Evolutionary conservation across 345 rosid genomes (phyloP), one percentile per base, ranked within the genome.

Genomic region (Eutrema japonicum): DNA sequence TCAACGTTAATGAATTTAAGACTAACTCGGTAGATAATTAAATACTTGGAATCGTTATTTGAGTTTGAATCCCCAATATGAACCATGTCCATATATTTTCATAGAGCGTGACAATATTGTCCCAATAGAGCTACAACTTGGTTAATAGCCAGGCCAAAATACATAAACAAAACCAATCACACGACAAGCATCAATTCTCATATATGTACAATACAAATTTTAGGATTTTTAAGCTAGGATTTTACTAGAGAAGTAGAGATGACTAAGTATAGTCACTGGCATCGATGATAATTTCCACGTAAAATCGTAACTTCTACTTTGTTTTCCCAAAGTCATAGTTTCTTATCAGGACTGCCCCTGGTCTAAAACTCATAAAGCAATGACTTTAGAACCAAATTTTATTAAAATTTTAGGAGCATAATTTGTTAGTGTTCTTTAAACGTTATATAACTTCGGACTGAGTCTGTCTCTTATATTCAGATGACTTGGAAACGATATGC

Each of bases 101-200:
- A 35, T 45, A 18, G 6, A 14, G 29, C 16, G 8, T 70, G 47
- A 13, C 43, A 71, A 61, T 71, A 4, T 62, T 61, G 35, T 62
- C 14, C 35, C 13, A 55, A 10, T 42, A 27, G 41, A 52, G 30
- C 32, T 50, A 49, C 53, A 51, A 71, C 52, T 71, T 71, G 75
- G 26, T 50, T 7, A 27, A 51, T 60, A 60, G 42, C 29, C 59
- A 71, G 60, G 60, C 7, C 33, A 71, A 71, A 71, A 60, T n/a
- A 29, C 29, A 48, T 48, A 30, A 32, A 32, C 35, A 32, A 32
- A 32, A 32, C 35, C 35, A 32, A 22, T 32, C 35, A 32, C 6
- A 32, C 32, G 32, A 30, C 6, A 32, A 4, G 35, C 35, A 32
- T 32, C 35, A 5, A 32, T 32, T 32, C 35, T 32, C 6, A 32